Conservation (phyloP, 2,329 filamentous ascomycete genomes). For the Aureobasidium sp. region DNA sequence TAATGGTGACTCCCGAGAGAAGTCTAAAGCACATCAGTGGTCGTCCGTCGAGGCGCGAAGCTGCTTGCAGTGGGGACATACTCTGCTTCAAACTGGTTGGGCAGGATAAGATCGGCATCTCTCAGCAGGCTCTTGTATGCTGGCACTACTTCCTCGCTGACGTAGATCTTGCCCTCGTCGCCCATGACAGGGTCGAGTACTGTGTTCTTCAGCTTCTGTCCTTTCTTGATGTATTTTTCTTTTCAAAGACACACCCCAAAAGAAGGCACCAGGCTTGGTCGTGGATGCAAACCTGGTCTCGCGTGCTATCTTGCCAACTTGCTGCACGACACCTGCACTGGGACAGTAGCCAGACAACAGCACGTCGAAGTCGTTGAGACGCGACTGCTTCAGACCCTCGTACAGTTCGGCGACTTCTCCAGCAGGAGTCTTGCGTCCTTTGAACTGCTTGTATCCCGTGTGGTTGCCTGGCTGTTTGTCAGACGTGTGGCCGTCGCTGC, state of each 20-base stretch:
- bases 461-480: slow-evolving; percentile 61
- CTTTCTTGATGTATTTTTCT: not conserved
- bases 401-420: slow-evolving; percentile 79
- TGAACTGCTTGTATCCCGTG: slow-evolving; percentile 82
- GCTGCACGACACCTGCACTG: slow-evolving; percentile 71
- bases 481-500: not conserved
- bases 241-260: slow-evolving; percentile 59
- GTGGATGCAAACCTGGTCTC: slow-evolving; percentile 63
- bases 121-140: slow-evolving; percentile 74
- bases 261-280: slow-evolving; percentile 63
- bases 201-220: slow-evolving; percentile 22
- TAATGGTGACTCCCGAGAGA: slow-evolving; percentile 76
- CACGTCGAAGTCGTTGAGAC: slow-evolving; percentile 84
- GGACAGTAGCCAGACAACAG: slow-evolving; percentile 93
- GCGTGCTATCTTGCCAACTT: slow-evolving; percentile 73
- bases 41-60: not conserved
- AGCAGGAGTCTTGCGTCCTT: slow-evolving; percentile 72
- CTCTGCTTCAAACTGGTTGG: slow-evolving; percentile 97
- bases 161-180: slow-evolving; percentile 85
- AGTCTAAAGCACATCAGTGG: slow-evolving; percentile 44
- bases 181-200: slow-evolving; percentile 98
- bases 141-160: slow-evolving; percentile 82
- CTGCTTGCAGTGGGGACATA: slow-evolving; percentile 36
- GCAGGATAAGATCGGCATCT: slow-evolving; percentile 82
- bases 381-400: slow-evolving; percentile 70